These are phyloP conservation scores for Leersia perrieri DNA, from an alignment of 176 grass and related monocot species.

Conservation along the genomic window DNA sequence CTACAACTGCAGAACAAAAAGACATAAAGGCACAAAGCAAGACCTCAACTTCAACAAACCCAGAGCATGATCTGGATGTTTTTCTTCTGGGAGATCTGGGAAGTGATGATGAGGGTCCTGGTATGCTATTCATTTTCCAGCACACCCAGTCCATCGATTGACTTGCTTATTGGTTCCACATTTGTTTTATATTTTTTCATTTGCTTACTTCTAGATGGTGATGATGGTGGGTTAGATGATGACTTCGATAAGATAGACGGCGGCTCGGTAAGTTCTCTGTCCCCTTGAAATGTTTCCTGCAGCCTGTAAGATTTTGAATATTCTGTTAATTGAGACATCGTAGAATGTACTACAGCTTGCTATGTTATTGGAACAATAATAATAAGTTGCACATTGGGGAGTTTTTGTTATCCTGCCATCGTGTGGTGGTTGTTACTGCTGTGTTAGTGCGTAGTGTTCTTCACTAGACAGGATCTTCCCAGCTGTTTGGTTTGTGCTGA, in stretches of 20 bases:
- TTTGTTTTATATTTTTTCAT: slow-evolving; percentile 27
- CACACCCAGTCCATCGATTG: slow-evolving; percentile 9
- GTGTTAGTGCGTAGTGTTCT: neutral
- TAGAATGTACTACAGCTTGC: slow-evolving; percentile 3
- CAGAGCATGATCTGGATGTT: slow-evolving; percentile 83
- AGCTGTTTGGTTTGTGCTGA: slow-evolving; percentile 28
- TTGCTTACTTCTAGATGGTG: slow-evolving; percentile 62
- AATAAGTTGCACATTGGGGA: neutral
- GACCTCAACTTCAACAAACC: slow-evolving; percentile 62
- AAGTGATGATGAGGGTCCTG: slow-evolving; percentile 78
- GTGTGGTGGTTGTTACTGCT: neutral
- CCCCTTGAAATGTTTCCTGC: neutral
- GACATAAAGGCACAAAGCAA: slow-evolving; percentile 70
- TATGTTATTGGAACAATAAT: neutral
- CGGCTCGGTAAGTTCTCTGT: slow-evolving; percentile 54
- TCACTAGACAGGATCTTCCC: neutral
- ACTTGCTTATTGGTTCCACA: neutral
- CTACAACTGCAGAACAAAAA: slow-evolving; percentile 39
- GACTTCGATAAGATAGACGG: slow-evolving; percentile 89
- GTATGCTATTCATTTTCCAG: slow-evolving; percentile 39
- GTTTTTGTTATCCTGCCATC: neutral
- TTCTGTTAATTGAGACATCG: neutral
- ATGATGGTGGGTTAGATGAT: slow-evolving; percentile 67
- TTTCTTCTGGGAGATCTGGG: slow-evolving; percentile 95
- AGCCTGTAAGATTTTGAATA: neutral